Percentiles rank a stretch among this genome's conserved stretches.
phyloP scores from a whole-genome alignment of 2,329 filamentous ascomycete genomes.

The Ambrosiella cleistominuta region DNA sequence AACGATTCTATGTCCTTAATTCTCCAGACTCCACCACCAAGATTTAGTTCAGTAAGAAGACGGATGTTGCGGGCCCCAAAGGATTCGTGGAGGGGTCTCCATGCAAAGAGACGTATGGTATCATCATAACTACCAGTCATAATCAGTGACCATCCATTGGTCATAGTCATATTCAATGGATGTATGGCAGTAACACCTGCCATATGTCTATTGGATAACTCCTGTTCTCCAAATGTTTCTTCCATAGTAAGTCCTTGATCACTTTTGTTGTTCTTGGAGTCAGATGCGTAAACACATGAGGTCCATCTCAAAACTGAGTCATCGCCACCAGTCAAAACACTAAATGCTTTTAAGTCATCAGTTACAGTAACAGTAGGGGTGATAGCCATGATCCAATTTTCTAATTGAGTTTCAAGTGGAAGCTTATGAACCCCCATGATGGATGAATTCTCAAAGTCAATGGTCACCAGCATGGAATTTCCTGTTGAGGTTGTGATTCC shows the following conservation, averaged over 20 bases:
- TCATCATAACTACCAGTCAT: slow-evolving; percentile 91
- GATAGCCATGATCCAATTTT: slow-evolving; percentile 60
- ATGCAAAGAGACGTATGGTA: slow-evolving; percentile 47
- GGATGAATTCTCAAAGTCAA: slow-evolving; percentile 25
- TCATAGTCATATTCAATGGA: slow-evolving; percentile 34
- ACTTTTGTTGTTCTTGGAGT: slow-evolving; percentile 11
- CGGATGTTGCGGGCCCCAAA: slow-evolving; percentile 27
- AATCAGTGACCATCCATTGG: slow-evolving; percentile 37
- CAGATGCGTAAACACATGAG: slow-evolving; percentile 17
- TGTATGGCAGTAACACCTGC: slow-evolving; percentile 81
- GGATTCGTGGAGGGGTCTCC: slow-evolving; percentile 25
- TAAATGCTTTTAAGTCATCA: slow-evolving; percentile 18
- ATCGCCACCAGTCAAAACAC: slow-evolving; percentile 56
- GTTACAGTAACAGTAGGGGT: slow-evolving; percentile 19
- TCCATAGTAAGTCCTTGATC: slow-evolving; percentile 11
- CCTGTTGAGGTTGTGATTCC: slow-evolving; percentile 58
- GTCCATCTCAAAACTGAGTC: slow-evolving; percentile 44
- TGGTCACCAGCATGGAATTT: slow-evolving; percentile 36
- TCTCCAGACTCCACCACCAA: slow-evolving; percentile 78
- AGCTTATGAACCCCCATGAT: slow-evolving; percentile 22
- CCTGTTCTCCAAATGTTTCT: slow-evolving; percentile 17
- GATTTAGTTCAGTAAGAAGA: slow-evolving; percentile 43
- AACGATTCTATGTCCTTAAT: slow-evolving; percentile 40
- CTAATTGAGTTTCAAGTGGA: slow-evolving; percentile 35
- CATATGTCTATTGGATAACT: slow-evolving; percentile 37